A percentile compares a stretch with the other conserved stretches of the same genome.
Conservation (phyloP, 306 rosid genomes). For the Vigna mungo region DNA sequence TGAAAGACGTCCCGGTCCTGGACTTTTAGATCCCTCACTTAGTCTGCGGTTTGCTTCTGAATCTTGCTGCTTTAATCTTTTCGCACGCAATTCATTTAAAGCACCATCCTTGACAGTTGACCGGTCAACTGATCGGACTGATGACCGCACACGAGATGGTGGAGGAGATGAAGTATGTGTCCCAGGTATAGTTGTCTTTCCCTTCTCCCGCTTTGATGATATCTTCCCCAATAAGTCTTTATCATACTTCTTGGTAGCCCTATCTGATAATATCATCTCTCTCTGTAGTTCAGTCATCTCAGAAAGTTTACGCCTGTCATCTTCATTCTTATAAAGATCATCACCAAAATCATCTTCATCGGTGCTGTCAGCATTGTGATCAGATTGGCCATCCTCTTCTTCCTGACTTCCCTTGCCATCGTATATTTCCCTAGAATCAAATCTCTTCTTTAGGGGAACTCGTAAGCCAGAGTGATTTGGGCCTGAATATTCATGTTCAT, state of each 20-base stretch:
- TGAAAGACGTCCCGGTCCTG: slow-evolving; percentile 57
- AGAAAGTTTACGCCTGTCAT: slow-evolving; percentile 75
- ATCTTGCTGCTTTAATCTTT: slow-evolving; percentile 88
- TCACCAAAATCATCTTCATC: slow-evolving; percentile 82
- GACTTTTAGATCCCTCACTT: slow-evolving; percentile 66
- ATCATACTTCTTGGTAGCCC: slow-evolving; percentile 86
- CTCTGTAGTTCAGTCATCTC: slow-evolving; percentile 98
- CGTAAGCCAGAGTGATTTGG: slow-evolving; percentile 68
- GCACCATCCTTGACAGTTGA: slow-evolving; percentile 90
- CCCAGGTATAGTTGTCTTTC: slow-evolving; percentile 57
- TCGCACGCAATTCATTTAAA: slow-evolving; percentile 88
- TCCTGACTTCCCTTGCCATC: slow-evolving; percentile 73
- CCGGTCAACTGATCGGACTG: slow-evolving; percentile 82
- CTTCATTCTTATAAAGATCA: slow-evolving; percentile 91
- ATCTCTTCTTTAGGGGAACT: slow-evolving; percentile 87
- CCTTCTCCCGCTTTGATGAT: slow-evolving; percentile 76
- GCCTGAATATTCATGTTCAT: slow-evolving; percentile 58
- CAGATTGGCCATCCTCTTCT: slow-evolving; percentile 59
- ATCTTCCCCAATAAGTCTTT: slow-evolving; percentile 76
- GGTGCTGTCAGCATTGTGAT: slow-evolving; percentile 64
- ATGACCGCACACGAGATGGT: slow-evolving; percentile 77
- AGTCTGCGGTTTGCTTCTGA: slow-evolving; percentile 71
- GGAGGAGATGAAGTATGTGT: slow-evolving; percentile 67
- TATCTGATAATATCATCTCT: slow-evolving; percentile 90
- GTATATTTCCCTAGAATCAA: slow-evolving; percentile 66